phyloP scores from a whole-genome alignment of 148 eudicot species.

The Rhododendron mucronatum region DNA sequence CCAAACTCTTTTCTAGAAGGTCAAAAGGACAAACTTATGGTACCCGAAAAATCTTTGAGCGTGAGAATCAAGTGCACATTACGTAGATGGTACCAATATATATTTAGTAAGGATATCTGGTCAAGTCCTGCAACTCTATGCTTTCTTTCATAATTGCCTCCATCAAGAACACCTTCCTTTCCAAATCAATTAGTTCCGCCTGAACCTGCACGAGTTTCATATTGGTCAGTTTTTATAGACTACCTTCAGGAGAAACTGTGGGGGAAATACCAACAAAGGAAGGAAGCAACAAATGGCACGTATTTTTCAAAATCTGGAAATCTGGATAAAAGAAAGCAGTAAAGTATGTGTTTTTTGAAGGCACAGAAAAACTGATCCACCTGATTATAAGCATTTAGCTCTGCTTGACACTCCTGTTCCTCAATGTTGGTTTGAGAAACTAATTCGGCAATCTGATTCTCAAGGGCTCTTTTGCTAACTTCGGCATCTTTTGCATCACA shows the following conservation, averaged over 20 bases:
- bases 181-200: slow-evolving; percentile 41
- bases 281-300: not conserved
- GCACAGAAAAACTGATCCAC: slow-evolving; percentile 24
- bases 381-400: slow-evolving; percentile 35
- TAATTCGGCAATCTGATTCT: slow-evolving; percentile 37
- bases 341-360: not conserved
- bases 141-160: slow-evolving; percentile 49
- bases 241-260: not conserved
- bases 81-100: not conserved
- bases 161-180: slow-evolving; percentile 50
- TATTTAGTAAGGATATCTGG: slow-evolving; percentile 57
- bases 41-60: not conserved
- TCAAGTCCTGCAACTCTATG: slow-evolving; percentile 56
- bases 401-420: slow-evolving; percentile 49
- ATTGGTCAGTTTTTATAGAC: not conserved
- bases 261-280: not conserved
- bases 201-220: slow-evolving; percentile 44
- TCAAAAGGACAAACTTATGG: not conserved
- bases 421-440: slow-evolving; percentile 37
- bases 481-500: slow-evolving; percentile 30
- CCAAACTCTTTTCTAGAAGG: not conserved
- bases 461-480: slow-evolving; percentile 24
- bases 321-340: not conserved
- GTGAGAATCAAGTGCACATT: not conserved
- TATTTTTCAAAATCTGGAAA: not conserved